A percentile compares a stretch with the other conserved stretches of the same genome.
phyloP scores from a whole-genome alignment of 73 alveolate species.

The Paramecium tetraurelia region DNA sequence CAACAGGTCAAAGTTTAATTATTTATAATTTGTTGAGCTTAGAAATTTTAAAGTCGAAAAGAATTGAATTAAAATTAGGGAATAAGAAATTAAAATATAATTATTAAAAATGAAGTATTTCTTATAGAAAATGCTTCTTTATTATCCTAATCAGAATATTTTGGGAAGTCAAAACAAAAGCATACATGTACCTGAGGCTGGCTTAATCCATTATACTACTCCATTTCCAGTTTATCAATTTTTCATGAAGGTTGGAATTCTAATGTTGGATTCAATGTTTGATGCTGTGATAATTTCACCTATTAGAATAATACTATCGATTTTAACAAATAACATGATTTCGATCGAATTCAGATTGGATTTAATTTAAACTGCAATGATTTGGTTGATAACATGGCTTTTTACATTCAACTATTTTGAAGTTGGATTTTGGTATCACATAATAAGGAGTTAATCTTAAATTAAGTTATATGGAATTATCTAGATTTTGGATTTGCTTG shows the following conservation, averaged over 20 bases:
- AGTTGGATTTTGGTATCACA: constrained; percentile 50
- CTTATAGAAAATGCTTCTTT: neutral
- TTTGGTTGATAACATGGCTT: neutral
- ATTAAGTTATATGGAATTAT: constrained; percentile 37
- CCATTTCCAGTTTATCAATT: neutral
- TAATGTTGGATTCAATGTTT: neutral
- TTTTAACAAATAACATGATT: neutral
- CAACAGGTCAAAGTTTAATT: neutral
- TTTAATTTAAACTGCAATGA: neutral
- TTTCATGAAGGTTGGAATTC: neutral
- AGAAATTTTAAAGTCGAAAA: neutral
- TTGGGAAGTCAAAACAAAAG: neutral
- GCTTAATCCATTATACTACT: neutral
- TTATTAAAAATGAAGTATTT: neutral
- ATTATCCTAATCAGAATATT: neutral
- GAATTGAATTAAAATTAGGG: neutral
- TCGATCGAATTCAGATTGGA: neutral
- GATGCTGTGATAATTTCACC: constrained; percentile 13
- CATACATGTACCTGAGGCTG: neutral
- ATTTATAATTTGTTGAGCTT: neutral
- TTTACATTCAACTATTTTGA: constrained; percentile 11
- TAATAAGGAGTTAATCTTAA: constrained; percentile 10
- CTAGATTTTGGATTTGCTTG: constrained; percentile 20
- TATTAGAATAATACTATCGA: neutral
- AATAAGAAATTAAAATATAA: neutral